Conservation (phyloP, 495 filamentous ascomycete species). For the Trichoderma reesei region DNA sequence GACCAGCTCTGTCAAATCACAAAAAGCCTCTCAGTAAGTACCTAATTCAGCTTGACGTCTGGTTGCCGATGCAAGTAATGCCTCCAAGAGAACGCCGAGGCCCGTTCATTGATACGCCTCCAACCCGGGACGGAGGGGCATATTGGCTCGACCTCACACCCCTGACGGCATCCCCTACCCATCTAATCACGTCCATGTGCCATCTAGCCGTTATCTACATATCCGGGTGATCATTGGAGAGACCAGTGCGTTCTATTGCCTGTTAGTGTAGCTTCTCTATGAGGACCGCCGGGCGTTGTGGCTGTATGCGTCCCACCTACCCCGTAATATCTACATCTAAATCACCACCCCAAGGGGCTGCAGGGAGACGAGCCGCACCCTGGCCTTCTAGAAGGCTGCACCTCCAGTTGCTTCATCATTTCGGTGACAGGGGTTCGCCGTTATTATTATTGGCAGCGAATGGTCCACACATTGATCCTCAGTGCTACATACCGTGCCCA, state of each 20-base stretch:
- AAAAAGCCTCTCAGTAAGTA: no score
- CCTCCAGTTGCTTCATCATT: neutral
- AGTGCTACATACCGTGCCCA: neutral
- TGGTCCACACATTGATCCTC: neutral
- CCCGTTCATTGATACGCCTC: no score
- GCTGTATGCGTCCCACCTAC: neutral
- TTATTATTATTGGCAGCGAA: neutral
- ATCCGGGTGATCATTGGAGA: neutral
- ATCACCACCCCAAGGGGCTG: neutral
- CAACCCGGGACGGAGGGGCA: no score
- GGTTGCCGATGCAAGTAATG: no score
- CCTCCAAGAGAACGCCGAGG: no score
- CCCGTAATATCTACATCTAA: neutral
- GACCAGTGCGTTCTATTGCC: neutral
- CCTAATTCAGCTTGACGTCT: no score
- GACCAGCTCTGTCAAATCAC: no score
- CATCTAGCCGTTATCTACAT: neutral
- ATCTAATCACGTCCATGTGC: neutral
- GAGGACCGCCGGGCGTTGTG: neutral
- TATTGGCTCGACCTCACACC: no score
- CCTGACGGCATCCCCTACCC: neutral
- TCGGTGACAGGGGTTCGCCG: neutral
- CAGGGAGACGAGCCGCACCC: neutral
- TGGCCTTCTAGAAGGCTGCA: constrained; percentile 1
- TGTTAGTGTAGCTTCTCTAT: neutral